Evolutionary conservation across 23 red algal genomes (phyloP), one percentile per base, ranked within the genome.

Genomic region (Gracilaria gracilis): DNA sequence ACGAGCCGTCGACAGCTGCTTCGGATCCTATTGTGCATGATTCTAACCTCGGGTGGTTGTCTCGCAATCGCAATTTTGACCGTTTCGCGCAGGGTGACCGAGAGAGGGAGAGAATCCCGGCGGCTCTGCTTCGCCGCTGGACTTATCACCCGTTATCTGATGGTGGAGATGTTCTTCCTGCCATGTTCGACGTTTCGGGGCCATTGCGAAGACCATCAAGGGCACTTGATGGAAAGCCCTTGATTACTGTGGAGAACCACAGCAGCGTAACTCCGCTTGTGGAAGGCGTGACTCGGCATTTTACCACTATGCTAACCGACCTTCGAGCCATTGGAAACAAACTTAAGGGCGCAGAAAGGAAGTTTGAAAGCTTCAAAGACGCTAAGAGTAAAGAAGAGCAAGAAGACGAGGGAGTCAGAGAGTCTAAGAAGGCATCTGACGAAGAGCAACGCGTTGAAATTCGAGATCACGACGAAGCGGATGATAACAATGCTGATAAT

Each of bases 161-260:
- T 20, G 73, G 87, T 27, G 87, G 87, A 21, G 87, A 90, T 61
- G 48, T 53, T 17, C 74, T 90, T 19, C 87, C 72, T 29, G 36
- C 87, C 34, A 90, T 90, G 35, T 81, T 90, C 76, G 87, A 80
- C 40, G 27, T 51, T 16, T 40, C 53, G 21, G 14, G 16, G 2
- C 33, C 79, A 16, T 82, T 25, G 54, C 6, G 79, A 25, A 46
- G 79, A 39, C 49, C 53, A 2, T 33, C 79, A 82, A 59, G 53
- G 37, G 25, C 20, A 24, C 23, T 31, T 38, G 54, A 62, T 37
- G 54, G 54, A 82, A 77, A 77, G 19, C 79, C 79, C 0, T 53
- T 62, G 27, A 62, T 59, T 36, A 62, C 49, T 15, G 25, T 33
- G 31, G 54, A 82, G 54, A 82, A 46, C 23, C 54, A 59, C 23